phyloP scores from a whole-genome alignment of 345 rosid genomes.

The Bruguiera sexangula region DNA sequence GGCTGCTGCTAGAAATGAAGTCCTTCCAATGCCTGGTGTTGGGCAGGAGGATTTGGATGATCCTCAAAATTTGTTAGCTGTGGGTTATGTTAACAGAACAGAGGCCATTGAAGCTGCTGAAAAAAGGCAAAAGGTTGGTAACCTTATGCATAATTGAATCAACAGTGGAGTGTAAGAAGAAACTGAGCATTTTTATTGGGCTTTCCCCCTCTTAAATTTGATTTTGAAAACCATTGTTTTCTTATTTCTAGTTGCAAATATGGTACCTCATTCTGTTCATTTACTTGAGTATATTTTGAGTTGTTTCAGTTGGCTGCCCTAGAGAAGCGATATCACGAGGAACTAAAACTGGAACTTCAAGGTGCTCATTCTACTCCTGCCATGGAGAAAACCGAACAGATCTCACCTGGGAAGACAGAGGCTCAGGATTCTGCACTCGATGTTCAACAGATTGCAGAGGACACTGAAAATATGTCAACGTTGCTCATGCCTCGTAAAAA shows the following conservation, averaged over 20 bases:
- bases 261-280: neutral
- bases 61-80: conserved; percentile 67
- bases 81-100: conserved; percentile 62
- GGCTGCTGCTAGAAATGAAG: conserved; percentile 73
- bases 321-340: conserved; percentile 86
- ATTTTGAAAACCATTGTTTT: neutral
- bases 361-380: conserved; percentile 29
- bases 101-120: conserved; percentile 77
- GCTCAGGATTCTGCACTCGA: conserved; percentile 40
- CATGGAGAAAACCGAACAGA: conserved; percentile 21
- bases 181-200: neutral
- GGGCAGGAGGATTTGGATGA: conserved; percentile 70
- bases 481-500: conserved; percentile 57
- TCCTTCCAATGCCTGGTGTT: conserved; percentile 81
- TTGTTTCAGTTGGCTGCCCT: conserved; percentile 54
- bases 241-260: neutral
- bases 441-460: conserved; percentile 40
- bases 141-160: neutral
- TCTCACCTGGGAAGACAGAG: conserved; percentile 22
- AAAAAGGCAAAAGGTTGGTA: conserved; percentile 55
- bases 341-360: conserved; percentile 61
- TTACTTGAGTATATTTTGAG: conserved; percentile 12
- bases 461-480: conserved; percentile 32
- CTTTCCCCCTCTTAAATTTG: neutral
- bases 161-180: neutral